phyloP scores from a whole-genome alignment of 768 basidiomycete genomes.

The Postia placenta region DNA sequence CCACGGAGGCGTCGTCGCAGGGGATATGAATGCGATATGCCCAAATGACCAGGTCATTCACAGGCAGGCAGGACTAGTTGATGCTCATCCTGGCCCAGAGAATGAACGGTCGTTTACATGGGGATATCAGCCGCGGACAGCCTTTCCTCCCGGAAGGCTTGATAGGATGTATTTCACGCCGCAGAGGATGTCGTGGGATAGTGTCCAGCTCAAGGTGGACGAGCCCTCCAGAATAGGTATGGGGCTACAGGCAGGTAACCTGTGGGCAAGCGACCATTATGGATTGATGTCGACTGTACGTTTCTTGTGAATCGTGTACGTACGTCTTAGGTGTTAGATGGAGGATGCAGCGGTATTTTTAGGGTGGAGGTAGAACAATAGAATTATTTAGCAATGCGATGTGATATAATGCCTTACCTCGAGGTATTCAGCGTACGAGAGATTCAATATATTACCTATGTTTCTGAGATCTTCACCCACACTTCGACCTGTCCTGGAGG shows the following conservation, averaged over 20 bases:
- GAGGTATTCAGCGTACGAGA: too few species aligned
- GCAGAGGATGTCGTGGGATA: conserved; percentile 25
- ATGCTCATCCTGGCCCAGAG: conserved; percentile 51
- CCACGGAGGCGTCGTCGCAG: conserved; percentile 56
- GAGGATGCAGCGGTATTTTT: too few species aligned
- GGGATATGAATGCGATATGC: conserved; percentile 69
- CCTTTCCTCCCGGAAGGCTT: conserved; percentile 47
- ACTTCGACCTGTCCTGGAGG: conserved; percentile 50
- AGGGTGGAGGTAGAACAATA: too few species aligned
- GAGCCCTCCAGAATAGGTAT: conserved; percentile 52
- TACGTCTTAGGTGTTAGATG: too few species aligned
- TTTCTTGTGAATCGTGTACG: too few species aligned
- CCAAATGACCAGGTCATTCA: conserved; percentile 38
- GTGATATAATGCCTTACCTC: too few species aligned
- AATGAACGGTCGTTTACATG: conserved; percentile 53
- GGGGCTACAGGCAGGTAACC: conserved; percentile 38
- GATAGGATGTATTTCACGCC: conserved; percentile 63
- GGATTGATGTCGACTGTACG: conserved; percentile 40
- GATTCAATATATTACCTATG: too few species aligned
- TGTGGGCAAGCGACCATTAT: conserved; percentile 66
- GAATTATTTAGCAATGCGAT: neutral
- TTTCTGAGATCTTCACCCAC: conserved; percentile 43
- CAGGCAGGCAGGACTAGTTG: conserved; percentile 41
- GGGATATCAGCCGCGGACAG: conserved; percentile 53
- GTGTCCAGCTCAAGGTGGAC: conserved; percentile 44